Conservation (phyloP, 2,329 filamentous ascomycete genomes). For the Gyromitra esculenta region DNA sequence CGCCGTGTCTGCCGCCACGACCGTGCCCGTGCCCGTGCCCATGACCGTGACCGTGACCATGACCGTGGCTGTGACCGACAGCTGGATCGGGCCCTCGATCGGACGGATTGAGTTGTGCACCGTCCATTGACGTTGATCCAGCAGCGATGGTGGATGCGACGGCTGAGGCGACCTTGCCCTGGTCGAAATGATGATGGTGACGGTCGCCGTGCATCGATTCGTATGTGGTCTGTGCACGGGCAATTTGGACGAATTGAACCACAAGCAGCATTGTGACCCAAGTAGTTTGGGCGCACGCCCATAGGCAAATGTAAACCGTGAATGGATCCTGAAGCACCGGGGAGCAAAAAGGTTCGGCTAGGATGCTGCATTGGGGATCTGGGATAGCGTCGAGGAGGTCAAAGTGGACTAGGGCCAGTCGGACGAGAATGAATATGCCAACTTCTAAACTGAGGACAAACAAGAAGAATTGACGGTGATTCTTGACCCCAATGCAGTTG, state of each 20-base stretch:
- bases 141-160: conserved; percentile 80
- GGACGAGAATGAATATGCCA: conserved; percentile 55
- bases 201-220: conserved; percentile 91
- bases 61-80: conserved; percentile 56
- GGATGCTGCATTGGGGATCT: conserved; percentile 71
- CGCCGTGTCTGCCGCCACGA: conserved; percentile 69
- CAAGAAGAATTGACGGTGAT: conserved; percentile 92
- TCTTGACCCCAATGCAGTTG: conserved; percentile 95
- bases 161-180: conserved; percentile 63
- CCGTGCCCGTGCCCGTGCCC: conserved; percentile 64
- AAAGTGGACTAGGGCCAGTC: conserved; percentile 64
- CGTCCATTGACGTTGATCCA: conserved; percentile 71
- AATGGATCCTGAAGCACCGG: conserved; percentile 83
- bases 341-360: conserved; percentile 78
- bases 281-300: conserved; percentile 83
- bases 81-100: conserved; percentile 73
- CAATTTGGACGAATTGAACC: conserved; percentile 92
- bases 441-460: conserved; percentile 82
- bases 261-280: conserved; percentile 98
- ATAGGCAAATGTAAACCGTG: conserved; percentile 79
- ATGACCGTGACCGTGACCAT: conserved; percentile 67
- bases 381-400: conserved; percentile 20
- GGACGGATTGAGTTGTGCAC: conserved; percentile 73
- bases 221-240: conserved; percentile 91
- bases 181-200: conserved; percentile 64